Evolutionary conservation across 306 rosid species (phyloP).

Genomic region (Pyrus betulifolia): DNA sequence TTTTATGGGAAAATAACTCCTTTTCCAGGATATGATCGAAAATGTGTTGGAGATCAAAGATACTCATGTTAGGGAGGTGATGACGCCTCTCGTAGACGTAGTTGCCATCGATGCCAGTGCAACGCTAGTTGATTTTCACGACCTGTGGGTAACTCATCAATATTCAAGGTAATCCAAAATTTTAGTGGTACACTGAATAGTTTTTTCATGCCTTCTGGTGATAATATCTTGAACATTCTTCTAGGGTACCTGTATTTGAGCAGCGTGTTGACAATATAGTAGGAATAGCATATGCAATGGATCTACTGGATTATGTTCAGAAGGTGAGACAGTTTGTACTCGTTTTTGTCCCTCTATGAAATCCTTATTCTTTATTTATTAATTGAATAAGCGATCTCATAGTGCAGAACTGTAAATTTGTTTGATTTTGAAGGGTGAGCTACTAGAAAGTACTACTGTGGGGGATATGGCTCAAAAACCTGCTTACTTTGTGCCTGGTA

Average conservation of each 20-base stretch:
- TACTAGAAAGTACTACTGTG: conserved; percentile 70
- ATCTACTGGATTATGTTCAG: conserved; percentile 77
- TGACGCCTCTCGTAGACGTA: conserved; percentile 99
- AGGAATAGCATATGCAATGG: conserved; percentile 99
- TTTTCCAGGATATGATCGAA: conserved; percentile 90
- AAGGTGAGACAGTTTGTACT: conserved; percentile 51
- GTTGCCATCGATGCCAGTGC: conserved; percentile 91
- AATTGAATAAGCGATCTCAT: conserved; percentile 38
- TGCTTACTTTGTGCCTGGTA: conserved; percentile 99
- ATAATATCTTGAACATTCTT: conserved; percentile 14
- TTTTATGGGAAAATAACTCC: conserved; percentile 4
- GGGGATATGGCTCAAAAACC: conserved; percentile 99
- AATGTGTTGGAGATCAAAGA: conserved; percentile 97
- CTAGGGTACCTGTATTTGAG: conserved; percentile 97
- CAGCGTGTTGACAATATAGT: conserved; percentile 95
- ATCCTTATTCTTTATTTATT: conserved; percentile 31
- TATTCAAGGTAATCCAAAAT: conserved; percentile 72
- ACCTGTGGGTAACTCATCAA: conserved; percentile 93
- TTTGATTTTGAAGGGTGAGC: conserved; percentile 92
- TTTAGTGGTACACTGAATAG: neutral
- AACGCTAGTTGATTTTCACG: conserved; percentile 78
- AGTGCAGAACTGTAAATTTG: conserved; percentile 50
- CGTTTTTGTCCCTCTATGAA: neutral
- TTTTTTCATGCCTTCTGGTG: neutral
- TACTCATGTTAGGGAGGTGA: conserved; percentile 95